These are phyloP conservation scores for Phlyctochytrium planicorne DNA, from an alignment of 192 early-diverging fungal species.

Conservation along the genomic window DNA sequence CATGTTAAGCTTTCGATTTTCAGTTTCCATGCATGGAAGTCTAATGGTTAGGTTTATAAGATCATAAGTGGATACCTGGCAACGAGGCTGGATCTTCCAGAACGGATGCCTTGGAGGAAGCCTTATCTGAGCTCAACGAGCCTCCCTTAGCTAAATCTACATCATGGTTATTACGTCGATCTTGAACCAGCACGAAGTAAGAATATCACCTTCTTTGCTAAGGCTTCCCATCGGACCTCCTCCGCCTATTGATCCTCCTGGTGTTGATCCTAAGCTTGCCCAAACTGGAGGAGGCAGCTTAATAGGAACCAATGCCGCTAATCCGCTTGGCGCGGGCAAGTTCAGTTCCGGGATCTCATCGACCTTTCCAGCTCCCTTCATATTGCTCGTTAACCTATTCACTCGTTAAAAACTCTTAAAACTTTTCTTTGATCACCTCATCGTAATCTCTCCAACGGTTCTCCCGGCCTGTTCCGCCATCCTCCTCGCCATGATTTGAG, in stretches of 20 bases:
- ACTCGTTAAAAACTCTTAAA: background rate
- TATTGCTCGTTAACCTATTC: background rate
- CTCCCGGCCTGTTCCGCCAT: slow-evolving; percentile 23
- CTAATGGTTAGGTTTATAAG: background rate
- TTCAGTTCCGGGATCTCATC: background rate
- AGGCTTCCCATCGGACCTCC: too few species aligned
- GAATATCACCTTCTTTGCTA: too few species aligned
- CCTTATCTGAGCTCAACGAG: background rate
- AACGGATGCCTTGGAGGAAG: background rate
- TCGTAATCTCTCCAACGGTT: slow-evolving; percentile 25
- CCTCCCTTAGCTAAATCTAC: background rate
- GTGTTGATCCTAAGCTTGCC: slow-evolving; percentile 29
- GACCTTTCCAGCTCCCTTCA: slow-evolving; percentile 21
- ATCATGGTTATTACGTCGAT: too few species aligned
- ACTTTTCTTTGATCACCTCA: slow-evolving; percentile 5
- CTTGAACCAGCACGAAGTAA: too few species aligned
- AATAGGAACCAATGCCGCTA: background rate
- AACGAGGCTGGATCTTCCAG: background rate
- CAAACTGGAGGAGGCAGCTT: slow-evolving; percentile 29
- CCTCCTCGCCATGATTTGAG: slow-evolving; percentile 23
- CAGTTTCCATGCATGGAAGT: slow-evolving; percentile 46
- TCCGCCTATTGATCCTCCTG: slow-evolving; percentile 12
- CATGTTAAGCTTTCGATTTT: slow-evolving; percentile 48
- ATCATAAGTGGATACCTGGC: slow-evolving; percentile 11
- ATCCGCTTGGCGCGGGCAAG: background rate